Base-by-base conservation (phyloP, 1,284 basidiomycete genomes). In the Tilletia indica region DNA sequence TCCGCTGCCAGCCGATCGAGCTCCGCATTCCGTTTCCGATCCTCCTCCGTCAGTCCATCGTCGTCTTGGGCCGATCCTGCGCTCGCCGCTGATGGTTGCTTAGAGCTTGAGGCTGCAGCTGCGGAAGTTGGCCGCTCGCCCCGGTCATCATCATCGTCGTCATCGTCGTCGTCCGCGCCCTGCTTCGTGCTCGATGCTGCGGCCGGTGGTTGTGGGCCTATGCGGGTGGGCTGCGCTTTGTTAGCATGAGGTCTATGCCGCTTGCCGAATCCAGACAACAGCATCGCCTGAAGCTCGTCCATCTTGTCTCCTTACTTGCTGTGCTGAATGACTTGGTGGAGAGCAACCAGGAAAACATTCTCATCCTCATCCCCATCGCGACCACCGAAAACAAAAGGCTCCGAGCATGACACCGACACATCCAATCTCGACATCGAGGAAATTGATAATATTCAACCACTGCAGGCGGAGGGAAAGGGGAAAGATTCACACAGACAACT, bases 231-330 rank as follows among this genome's bases (percentile, higher is more conserved):
- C 64, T 54, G 48, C n/a, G 48, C 61, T 45, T 70, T 2, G 21
- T 48, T 45, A 16, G 34, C 11, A 36, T 19, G 34, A 67, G 56
- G 5, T 9, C 54, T 58, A n/a, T 67, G 14, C 19, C 64, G 68
- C 74, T 72, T 75, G 49, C 81, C 81, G 38, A 83, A 83, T 31
- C 76, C 73, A 51, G 69, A 73, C 3, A 80, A 78, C 79, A 83
- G 79, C 79, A 83, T 81, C 0, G 82, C 79, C 25, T 81, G 70
- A 38, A 83, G 66, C 9, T 83, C 82, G 71, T 83, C 82, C 81
- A 83, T 83, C 49, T 11, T 76, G 42, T 14, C 42, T 9, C 9
- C 42, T 45, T 45, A 8, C 14, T 45, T 54, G 21, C 1, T 54
- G 51, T 11, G 16, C 16, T 16, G 51, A 25, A 25, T 25, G 3